phyloP scores from a whole-genome alignment of 768 basidiomycete species.

The Strobilomyces dryophilus region DNA sequence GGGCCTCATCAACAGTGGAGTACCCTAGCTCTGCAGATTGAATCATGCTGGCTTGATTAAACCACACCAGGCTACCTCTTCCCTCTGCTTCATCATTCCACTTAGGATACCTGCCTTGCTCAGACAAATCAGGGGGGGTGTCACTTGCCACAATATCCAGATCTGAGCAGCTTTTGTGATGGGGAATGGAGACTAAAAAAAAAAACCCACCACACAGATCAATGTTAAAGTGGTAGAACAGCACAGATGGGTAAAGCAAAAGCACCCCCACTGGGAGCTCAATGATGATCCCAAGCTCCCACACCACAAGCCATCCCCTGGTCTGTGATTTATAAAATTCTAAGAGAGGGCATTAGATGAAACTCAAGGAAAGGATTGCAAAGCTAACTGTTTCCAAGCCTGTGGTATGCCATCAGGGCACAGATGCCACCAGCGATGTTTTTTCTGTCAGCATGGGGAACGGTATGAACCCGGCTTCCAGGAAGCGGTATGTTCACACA shows the following conservation, averaged over 20 bases:
- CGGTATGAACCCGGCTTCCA: neutral
- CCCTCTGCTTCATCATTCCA: neutral
- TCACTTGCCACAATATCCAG: neutral
- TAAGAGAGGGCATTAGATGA: no score
- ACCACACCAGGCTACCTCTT: neutral
- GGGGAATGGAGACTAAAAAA: neutral
- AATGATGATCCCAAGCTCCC: neutral
- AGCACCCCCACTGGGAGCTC: neutral
- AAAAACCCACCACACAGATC: neutral
- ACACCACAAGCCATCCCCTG: neutral
- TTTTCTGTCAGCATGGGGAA: neutral
- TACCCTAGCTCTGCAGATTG: neutral
- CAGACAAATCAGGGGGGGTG: neutral
- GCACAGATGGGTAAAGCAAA: neutral
- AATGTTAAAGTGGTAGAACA: neutral
- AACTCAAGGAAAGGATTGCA: neutral
- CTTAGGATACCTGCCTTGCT: neutral
- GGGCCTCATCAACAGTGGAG: neutral
- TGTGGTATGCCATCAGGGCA: neutral
- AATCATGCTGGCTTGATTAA: neutral
- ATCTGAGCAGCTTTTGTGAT: neutral
- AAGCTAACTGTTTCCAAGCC: neutral
- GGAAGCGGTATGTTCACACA: neutral
- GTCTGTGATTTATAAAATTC: no score
- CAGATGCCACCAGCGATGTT: neutral